These are phyloP conservation scores for Uncinocarpus reesii DNA, from an alignment of 2,329 filamentous ascomycete genomes.

Conservation along the genomic window DNA sequence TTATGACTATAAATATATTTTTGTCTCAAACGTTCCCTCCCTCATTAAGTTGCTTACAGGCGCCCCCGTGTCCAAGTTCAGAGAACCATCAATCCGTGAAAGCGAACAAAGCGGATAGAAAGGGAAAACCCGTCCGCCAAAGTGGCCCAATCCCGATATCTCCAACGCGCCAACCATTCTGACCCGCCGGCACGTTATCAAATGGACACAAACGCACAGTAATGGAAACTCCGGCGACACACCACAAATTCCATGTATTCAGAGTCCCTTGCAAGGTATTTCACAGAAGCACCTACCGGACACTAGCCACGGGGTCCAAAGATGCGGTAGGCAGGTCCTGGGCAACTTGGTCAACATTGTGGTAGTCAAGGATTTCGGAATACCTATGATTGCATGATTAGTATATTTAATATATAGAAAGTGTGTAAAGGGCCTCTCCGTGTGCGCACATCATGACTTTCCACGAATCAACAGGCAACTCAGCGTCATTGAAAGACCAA, in stretches of 20 bases:
- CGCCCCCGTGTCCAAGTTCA: neutral
- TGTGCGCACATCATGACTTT: slow-evolving; percentile 97
- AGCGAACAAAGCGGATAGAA: neutral
- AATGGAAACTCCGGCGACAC: neutral
- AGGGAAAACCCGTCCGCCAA: neutral
- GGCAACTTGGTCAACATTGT: slow-evolving; percentile 63
- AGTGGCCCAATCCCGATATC: neutral
- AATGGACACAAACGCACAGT: neutral
- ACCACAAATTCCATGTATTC: neutral
- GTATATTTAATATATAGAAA: slow-evolving; percentile 9
- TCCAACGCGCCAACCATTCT: neutral
- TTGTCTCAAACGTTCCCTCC: neutral
- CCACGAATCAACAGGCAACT: slow-evolving; percentile 97
- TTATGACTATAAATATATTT: neutral
- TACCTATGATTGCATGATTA: slow-evolving; percentile 53
- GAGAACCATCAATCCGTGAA: neutral
- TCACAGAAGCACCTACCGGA: neutral
- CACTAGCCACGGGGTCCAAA: neutral
- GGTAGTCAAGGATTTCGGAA: slow-evolving; percentile 96
- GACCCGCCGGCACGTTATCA: neutral
- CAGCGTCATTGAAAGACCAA: slow-evolving; percentile 98
- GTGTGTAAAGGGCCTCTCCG: slow-evolving; percentile 1
- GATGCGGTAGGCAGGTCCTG: slow-evolving; percentile 19
- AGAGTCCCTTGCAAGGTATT: neutral
- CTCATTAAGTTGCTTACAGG: neutral